Conservation (phyloP, 2,329 filamentous ascomycete species). For the Pleomassaria siparia region DNA sequence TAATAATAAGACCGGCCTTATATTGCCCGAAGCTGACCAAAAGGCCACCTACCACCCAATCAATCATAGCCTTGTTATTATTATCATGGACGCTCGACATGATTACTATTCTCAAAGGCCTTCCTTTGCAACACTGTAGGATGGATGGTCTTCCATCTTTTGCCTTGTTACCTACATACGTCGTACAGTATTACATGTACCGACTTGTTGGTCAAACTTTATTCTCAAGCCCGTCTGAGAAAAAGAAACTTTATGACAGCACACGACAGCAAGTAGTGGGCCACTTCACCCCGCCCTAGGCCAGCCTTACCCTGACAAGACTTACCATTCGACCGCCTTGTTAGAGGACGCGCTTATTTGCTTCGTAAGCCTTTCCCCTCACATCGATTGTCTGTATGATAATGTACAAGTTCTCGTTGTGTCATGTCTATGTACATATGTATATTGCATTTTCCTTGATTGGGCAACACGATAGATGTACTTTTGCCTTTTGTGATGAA, state of each 20-base stretch:
- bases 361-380: conserved; percentile 33
- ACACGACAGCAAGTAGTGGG: neutral
- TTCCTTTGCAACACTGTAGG: too few relatives aligned
- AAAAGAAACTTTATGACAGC: neutral
- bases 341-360: conserved; percentile 20
- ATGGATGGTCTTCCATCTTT: too few relatives aligned
- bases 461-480: too few relatives aligned
- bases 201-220: too few relatives aligned
- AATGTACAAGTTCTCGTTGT: conserved; percentile 29
- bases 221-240: too few relatives aligned
- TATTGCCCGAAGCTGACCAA: conserved; percentile 33
- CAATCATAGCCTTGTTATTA: conserved; percentile 12
- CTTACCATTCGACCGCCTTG: neutral
- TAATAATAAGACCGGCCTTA: conserved; percentile 38
- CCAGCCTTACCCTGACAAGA: conserved; percentile 1
- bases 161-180: too few relatives aligned
- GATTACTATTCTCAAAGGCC: too few relatives aligned
- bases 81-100: too few relatives aligned
- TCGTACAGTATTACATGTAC: too few relatives aligned
- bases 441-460: conserved; percentile 14
- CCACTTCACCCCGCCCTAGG: neutral
- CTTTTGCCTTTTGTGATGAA: conserved; percentile 5
- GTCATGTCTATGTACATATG: conserved; percentile 29
- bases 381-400: conserved; percentile 14
- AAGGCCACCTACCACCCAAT: conserved; percentile 7